Evolutionary conservation across 768 basidiomycete species (phyloP).

Genomic region (Lactifluus echinatus): DNA sequence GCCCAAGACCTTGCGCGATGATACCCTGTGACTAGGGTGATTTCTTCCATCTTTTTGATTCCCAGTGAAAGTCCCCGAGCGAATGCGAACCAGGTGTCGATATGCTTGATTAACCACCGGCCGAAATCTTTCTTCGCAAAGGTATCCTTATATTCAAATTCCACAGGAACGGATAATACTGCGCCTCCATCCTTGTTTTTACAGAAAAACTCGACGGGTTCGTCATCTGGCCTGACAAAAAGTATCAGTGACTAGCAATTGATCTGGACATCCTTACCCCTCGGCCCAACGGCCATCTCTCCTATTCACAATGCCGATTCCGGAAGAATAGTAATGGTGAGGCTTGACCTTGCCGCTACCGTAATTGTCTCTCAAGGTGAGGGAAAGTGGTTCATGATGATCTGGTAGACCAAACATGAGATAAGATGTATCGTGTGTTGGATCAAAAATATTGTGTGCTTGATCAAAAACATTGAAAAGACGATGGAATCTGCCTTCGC

Average conservation of each 20-base stretch:
- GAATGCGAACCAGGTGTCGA: not conserved
- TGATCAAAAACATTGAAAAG: slow-evolving; percentile 16
- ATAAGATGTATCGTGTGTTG: not conserved
- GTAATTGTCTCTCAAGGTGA: not conserved
- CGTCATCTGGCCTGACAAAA: not conserved
- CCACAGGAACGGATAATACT: not conserved
- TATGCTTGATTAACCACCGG: not conserved
- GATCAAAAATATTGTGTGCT: slow-evolving; percentile 2
- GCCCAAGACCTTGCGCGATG: not conserved
- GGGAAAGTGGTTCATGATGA: not conserved
- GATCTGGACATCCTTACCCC: not conserved
- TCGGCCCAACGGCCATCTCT: not conserved
- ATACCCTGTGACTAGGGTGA: not conserved
- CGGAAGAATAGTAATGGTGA: not conserved
- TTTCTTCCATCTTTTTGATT: not conserved
- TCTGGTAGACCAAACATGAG: not conserved
- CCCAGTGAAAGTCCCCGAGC: not conserved
- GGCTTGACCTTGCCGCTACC: not conserved
- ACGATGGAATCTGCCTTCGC: slow-evolving; percentile 15
- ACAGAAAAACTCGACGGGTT: not conserved
- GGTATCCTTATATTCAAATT: not conserved
- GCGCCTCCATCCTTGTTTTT: not conserved
- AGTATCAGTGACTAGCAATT: not conserved
- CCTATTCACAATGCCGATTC: not conserved
- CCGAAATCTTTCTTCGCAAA: not conserved